phyloP scores from a whole-genome alignment of 1,284 basidiomycete species.

The Moesziomyces globuligerus region DNA sequence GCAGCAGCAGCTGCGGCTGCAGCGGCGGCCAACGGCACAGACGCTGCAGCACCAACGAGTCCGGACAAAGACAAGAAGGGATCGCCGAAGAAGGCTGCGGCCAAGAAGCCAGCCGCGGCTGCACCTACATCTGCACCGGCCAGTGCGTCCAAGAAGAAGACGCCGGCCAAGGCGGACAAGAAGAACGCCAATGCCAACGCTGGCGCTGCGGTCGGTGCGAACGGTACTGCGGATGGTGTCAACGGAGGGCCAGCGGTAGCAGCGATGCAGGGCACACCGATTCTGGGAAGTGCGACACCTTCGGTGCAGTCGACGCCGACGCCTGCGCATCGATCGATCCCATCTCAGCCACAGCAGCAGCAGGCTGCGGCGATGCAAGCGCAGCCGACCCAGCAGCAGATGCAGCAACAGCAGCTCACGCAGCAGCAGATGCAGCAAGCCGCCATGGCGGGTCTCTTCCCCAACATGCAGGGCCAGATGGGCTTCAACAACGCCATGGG shows the following conservation, averaged over 20 bases:
- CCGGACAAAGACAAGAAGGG: constrained; percentile 43
- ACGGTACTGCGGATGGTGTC: not conserved
- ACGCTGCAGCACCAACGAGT: constrained; percentile 22
- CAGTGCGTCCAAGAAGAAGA: constrained; percentile 40
- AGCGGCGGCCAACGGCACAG: constrained; percentile 26
- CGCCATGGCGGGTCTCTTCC: constrained; percentile 24
- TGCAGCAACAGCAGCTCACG: constrained; percentile 24
- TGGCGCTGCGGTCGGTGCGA: not conserved
- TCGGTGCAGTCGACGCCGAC: constrained; percentile 48
- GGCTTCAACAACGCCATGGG: constrained; percentile 7
- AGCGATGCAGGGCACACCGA: constrained; percentile 25
- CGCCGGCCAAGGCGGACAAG: constrained; percentile 39
- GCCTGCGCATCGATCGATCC: constrained; percentile 35
- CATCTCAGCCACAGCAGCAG: constrained; percentile 30
- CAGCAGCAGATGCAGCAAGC: constrained; percentile 22
- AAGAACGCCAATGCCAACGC: constrained; percentile 9
- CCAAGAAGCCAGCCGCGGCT: constrained; percentile 31
- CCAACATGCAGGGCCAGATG: constrained; percentile 17
- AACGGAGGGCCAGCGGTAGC: constrained; percentile 3
- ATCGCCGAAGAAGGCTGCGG: constrained; percentile 43
- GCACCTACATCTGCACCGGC: constrained; percentile 16
- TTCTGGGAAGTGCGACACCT: constrained; percentile 37
- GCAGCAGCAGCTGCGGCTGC: constrained; percentile 19
- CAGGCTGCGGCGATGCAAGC: constrained; percentile 4
- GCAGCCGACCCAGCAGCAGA: constrained; percentile 7